These are phyloP conservation scores for Sugiyamaella grinbergsii DNA, from an alignment of 1,139 yeast genomes.

Conservation along the genomic window DNA sequence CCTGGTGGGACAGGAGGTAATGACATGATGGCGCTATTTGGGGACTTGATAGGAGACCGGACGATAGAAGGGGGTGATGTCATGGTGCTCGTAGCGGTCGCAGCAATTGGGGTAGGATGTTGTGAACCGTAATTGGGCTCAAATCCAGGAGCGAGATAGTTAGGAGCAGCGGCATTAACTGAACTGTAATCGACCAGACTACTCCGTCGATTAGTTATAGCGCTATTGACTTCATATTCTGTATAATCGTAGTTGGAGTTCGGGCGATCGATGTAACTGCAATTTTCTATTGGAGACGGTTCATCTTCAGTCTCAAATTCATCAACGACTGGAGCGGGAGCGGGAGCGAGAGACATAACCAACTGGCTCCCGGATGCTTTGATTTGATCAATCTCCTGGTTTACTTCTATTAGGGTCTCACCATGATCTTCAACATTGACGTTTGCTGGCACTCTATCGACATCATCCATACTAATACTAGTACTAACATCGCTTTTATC, in stretches of 20 bases:
- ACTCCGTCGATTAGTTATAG: slow-evolving; percentile 3
- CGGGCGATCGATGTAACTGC: no score
- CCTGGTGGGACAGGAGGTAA: slow-evolving; percentile 33
- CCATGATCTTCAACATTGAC: no score
- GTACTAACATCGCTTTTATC: no score
- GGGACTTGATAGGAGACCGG: slow-evolving; percentile 34
- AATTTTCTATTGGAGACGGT: slow-evolving; percentile 2
- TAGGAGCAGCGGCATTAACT: background rate
- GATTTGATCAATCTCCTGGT: no score
- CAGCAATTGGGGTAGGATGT: background rate
- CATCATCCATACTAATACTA: no score
- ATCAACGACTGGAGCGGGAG: background rate
- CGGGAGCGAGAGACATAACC: no score
- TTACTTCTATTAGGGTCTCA: no score
- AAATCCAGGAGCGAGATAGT: background rate
- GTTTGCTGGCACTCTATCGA: no score
- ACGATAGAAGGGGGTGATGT: slow-evolving; percentile 1
- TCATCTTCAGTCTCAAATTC: slow-evolving; percentile 10
- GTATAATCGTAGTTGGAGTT: background rate
- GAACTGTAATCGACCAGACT: slow-evolving; percentile 2
- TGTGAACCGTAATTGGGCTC: background rate
- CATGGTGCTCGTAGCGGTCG: background rate
- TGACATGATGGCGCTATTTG: slow-evolving; percentile 25
- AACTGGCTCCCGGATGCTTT: no score
- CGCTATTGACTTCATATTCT: background rate